Evolutionary conservation across 2,329 filamentous ascomycete species (phyloP).

Genomic region (Colletotrichum shisoi): DNA sequence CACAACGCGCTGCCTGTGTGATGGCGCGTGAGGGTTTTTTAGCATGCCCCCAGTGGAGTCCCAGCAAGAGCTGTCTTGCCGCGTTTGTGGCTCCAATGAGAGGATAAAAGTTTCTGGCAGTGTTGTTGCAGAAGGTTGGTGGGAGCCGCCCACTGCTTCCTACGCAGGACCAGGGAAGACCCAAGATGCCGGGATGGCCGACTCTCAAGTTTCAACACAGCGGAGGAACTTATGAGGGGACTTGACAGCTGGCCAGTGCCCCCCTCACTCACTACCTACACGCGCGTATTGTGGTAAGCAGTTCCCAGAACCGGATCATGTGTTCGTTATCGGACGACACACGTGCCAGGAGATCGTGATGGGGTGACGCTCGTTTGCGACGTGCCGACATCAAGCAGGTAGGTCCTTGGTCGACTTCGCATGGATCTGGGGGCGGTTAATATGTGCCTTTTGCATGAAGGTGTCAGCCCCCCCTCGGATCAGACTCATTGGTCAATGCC

Average conservation of each 20-base stretch:
- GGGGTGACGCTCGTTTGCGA: conserved; percentile 30
- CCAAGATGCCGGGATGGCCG: conserved; percentile 26
- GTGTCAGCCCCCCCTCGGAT: conserved; percentile 19
- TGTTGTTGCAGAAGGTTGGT: neutral
- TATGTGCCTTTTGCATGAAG: conserved; percentile 24
- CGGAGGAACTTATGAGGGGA: neutral
- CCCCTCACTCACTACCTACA: neutral
- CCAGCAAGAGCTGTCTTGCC: neutral
- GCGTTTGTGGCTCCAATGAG: neutral
- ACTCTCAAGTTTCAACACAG: neutral
- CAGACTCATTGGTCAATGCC: conserved; percentile 28
- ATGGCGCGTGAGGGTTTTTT: neutral
- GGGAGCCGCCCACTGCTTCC: conserved; percentile 8
- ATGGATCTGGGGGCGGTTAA: conserved; percentile 1
- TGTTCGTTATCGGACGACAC: conserved; percentile 4
- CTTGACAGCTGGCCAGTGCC: conserved; percentile 29
- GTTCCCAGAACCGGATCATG: neutral
- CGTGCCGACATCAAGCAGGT: conserved; percentile 18
- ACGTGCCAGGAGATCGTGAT: conserved; percentile 13
- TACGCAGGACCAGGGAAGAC: conserved; percentile 15
- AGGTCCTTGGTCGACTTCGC: conserved; percentile 9
- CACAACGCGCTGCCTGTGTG: conserved; percentile 5
- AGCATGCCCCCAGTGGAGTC: conserved; percentile 12
- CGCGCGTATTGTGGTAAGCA: neutral
- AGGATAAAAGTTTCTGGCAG: neutral